Conservation (phyloP, 2,329 filamentous ascomycete genomes). For the Diaporthe aspalathi region DNA sequence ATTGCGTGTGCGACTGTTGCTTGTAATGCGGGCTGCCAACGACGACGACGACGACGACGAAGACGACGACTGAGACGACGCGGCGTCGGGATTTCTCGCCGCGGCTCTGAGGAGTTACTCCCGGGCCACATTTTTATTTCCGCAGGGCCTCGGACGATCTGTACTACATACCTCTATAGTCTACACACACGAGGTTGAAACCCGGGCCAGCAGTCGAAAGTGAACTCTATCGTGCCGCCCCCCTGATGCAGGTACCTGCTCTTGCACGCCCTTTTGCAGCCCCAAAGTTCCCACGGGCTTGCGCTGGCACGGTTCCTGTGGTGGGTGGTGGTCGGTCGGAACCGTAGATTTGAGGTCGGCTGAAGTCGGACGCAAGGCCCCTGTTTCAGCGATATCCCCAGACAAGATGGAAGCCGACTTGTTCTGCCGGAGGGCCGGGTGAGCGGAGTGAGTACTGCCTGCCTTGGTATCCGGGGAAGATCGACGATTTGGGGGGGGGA, state of each 20-base stretch:
- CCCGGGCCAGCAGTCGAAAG: slow-evolving; percentile 2
- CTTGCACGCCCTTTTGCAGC: too few relatives aligned
- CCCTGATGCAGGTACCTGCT: slow-evolving; percentile 20
- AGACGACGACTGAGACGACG: too few relatives aligned
- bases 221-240: slow-evolving; percentile 2
- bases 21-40: not conserved
- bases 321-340: not conserved
- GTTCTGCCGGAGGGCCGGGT: not conserved
- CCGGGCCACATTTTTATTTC: not conserved
- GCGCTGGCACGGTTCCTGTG: slow-evolving; percentile 2
- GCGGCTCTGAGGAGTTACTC: not conserved
- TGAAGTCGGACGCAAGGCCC: slow-evolving; percentile 15
- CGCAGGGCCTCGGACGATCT: not conserved
- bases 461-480: slow-evolving; percentile 6
- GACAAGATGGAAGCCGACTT: not conserved
- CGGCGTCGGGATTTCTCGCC: slow-evolving; percentile 4
- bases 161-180: too few relatives aligned
- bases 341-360: slow-evolving; percentile 4
- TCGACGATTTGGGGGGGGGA: too few relatives aligned
- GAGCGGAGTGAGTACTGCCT: slow-evolving; percentile 7
- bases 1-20: not conserved
- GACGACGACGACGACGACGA: not conserved
- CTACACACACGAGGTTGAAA: not conserved
- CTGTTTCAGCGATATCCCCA: not conserved
- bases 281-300: not conserved